A percentile compares a stretch with the other conserved stretches of the same genome.
These are phyloP conservation scores for Canavalia ensiformis DNA, from an alignment of 306 rosid genomes.

Conservation along the genomic window DNA sequence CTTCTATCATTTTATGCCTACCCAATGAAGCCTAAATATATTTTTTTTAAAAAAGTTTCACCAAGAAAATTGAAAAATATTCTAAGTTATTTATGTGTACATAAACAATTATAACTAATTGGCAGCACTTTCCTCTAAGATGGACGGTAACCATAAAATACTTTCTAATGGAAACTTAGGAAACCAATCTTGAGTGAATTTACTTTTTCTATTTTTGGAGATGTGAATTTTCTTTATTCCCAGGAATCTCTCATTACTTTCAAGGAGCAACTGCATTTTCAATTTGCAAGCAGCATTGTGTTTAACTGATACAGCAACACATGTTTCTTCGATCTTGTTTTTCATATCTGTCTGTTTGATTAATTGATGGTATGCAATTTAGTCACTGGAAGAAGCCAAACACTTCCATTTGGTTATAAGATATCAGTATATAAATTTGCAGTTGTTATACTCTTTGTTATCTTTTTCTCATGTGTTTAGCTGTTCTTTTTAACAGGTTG, in stretches of 20 bases:
- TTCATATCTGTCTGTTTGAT: background rate
- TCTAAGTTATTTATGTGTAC: background rate
- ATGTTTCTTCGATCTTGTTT: constrained; percentile 1
- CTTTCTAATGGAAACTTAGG: background rate
- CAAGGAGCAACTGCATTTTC: constrained; percentile 24
- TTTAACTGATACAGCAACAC: background rate
- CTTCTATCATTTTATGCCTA: constrained; percentile 1
- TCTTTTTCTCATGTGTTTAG: background rate
- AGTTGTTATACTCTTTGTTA: background rate
- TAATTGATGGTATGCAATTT: background rate
- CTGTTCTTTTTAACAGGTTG: constrained; percentile 65
- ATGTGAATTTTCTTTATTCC: background rate
- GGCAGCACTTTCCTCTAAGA: background rate
- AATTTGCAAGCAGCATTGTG: background rate
- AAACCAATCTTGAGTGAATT: background rate
- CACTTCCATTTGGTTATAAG: background rate
- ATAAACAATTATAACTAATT: background rate
- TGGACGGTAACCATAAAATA: background rate
- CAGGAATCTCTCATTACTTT: background rate
- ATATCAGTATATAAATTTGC: background rate
- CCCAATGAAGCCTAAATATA: constrained; percentile 6
- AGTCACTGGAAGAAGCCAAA: background rate
- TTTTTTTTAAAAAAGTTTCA: background rate
- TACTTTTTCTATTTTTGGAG: background rate
- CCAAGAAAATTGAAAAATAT: background rate